Percentiles rank a stretch among this genome's conserved stretches.
phyloP scores from a whole-genome alignment of 192 early-diverging fungal genomes.

The Podila verticillata region DNA sequence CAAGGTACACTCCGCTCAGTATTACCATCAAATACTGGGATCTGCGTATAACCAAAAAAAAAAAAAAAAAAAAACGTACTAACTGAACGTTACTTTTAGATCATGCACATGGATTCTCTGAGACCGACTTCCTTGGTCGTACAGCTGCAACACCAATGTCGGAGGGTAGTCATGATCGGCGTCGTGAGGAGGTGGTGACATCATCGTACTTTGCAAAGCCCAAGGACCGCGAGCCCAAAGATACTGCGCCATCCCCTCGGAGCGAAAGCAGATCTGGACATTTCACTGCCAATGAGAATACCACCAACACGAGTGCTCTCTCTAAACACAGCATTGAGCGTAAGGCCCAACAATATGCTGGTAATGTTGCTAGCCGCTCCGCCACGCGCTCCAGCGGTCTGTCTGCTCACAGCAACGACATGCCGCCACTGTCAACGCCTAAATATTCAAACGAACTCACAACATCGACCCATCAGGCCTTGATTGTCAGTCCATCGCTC shows the following conservation, averaged over 20 bases:
- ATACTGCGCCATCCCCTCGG: neutral
- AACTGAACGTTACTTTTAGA: neutral
- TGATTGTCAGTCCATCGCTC: neutral
- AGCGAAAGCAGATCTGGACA: neutral
- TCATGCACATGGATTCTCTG: slow-evolving; percentile 20
- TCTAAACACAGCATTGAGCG: too few relatives aligned
- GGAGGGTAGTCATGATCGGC: neutral
- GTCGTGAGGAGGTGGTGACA: neutral
- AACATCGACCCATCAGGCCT: too few relatives aligned
- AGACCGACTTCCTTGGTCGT: slow-evolving; percentile 17
- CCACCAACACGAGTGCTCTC: too few relatives aligned
- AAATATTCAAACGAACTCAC: too few relatives aligned
- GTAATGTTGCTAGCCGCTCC: too few relatives aligned
- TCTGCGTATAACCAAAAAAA: neutral
- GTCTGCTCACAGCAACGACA: too few relatives aligned
- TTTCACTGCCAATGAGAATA: too few relatives aligned
- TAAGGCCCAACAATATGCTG: too few relatives aligned
- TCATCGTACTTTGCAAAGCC: slow-evolving; percentile 19
- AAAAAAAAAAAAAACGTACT: neutral
- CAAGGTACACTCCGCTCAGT: slow-evolving; percentile 4
- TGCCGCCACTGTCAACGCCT: too few relatives aligned
- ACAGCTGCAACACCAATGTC: neutral
- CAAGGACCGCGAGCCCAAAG: neutral
- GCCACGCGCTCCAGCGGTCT: too few relatives aligned
- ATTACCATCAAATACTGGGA: too few relatives aligned